Evolutionary conservation across 1,139 yeast genomes (phyloP).

Genomic region (Candida labiduridarum): DNA sequence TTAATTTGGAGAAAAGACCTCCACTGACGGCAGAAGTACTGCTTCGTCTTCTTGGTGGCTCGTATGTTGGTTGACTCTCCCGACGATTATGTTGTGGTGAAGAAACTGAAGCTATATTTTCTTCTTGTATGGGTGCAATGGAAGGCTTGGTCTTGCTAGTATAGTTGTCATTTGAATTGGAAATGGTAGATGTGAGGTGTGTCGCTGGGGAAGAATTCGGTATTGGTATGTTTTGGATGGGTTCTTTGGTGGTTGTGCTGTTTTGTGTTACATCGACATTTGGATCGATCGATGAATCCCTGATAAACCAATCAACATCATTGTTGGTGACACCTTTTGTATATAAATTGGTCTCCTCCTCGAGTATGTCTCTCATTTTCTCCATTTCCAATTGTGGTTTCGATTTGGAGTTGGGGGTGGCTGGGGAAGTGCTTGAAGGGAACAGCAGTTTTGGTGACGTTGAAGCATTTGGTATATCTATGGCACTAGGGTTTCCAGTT

Average conservation of each 20-base stretch:
- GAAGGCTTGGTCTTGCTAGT: conserved; percentile 38
- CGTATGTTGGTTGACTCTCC: background rate
- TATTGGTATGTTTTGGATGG: conserved; percentile 1
- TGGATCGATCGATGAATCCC: conserved; percentile 27
- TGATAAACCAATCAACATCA: conserved; percentile 54
- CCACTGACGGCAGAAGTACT: conserved; percentile 24
- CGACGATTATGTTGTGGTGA: conserved; percentile 2
- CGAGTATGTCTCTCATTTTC: conserved; percentile 21
- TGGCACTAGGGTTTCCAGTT: background rate
- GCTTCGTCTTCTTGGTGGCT: conserved; percentile 20
- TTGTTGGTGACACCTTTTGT: conserved; percentile 33
- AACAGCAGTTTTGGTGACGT: background rate
- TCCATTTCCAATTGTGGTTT: conserved; percentile 16
- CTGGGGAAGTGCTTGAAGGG: conserved; percentile 1
- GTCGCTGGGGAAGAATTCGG: conserved; percentile 21
- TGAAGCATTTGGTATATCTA: background rate
- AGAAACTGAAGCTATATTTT: conserved; percentile 16
- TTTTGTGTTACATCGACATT: background rate
- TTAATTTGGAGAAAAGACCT: conserved; percentile 42
- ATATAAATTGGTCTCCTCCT: conserved; percentile 21
- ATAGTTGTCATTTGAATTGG: conserved; percentile 37
- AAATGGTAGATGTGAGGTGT: conserved; percentile 33
- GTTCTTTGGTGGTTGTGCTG: background rate
- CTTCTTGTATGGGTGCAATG: conserved; percentile 37
- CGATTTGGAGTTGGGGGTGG: background rate